phyloP scores from a whole-genome alignment of 1,284 basidiomycete genomes.

The Cerrena zonata region DNA sequence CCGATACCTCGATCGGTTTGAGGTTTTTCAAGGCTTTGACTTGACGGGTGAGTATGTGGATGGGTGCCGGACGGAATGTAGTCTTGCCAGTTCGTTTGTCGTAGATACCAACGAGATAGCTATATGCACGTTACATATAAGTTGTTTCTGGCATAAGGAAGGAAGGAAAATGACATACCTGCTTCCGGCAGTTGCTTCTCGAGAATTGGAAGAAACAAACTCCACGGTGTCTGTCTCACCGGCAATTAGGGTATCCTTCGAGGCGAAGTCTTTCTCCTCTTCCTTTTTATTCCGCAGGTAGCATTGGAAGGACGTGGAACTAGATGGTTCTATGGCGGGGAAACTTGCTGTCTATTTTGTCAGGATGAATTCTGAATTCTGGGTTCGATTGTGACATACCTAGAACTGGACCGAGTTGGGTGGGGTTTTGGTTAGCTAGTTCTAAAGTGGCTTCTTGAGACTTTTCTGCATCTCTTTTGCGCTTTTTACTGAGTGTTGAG shows the following conservation, averaged over 20 bases:
- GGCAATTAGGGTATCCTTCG: conserved; percentile 51
- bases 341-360: conserved; percentile 54
- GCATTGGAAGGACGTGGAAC: conserved; percentile 59
- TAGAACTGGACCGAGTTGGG: conserved; percentile 62
- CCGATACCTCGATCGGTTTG: conserved; percentile 44
- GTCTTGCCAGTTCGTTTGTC: conserved; percentile 69
- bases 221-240: conserved; percentile 69
- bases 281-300: conserved; percentile 40
- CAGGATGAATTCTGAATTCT: conserved; percentile 5
- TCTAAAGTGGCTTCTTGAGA: conserved; percentile 40
- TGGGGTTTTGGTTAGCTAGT: conserved; percentile 38
- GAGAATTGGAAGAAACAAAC: conserved; percentile 45
- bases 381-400: conserved; percentile 42
- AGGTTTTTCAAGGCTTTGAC: conserved; percentile 80
- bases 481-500: conserved; percentile 45
- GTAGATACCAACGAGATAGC: conserved; percentile 64
- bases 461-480: conserved; percentile 48
- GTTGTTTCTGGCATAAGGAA: conserved; percentile 10
- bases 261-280: conserved; percentile 34
- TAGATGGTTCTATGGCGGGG: conserved; percentile 60
- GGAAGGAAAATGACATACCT: conserved; percentile 46
- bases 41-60: conserved; percentile 71
- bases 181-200: conserved; percentile 50
- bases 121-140: conserved; percentile 19
- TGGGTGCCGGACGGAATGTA: conserved; percentile 61